phyloP scores from a whole-genome alignment of 1,284 basidiomycete species.

The Melampsora larici-populina region DNA sequence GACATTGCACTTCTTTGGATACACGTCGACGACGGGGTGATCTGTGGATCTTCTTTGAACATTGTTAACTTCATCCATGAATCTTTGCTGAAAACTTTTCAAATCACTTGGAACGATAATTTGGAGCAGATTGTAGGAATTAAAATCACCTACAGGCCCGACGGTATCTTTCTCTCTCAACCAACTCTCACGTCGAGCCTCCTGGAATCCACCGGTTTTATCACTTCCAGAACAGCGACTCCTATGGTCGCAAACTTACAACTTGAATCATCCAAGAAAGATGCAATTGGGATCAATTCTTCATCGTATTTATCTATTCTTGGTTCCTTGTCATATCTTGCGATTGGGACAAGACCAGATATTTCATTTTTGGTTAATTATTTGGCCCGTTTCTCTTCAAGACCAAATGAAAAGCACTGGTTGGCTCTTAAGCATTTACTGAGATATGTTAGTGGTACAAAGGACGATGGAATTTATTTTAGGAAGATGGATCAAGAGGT shows the following conservation, averaged over 20 bases:
- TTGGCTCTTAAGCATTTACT: neutral
- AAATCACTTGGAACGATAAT: too few relatives aligned
- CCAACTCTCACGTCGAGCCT: neutral
- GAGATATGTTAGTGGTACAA: neutral
- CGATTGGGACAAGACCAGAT: neutral
- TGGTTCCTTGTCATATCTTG: neutral
- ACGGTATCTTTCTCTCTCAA: neutral
- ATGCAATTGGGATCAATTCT: neutral
- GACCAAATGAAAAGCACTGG: neutral
- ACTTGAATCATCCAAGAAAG: neutral
- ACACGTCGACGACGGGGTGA: constrained; percentile 15
- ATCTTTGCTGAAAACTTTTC: too few relatives aligned
- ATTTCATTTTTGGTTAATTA: neutral
- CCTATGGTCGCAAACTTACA: neutral
- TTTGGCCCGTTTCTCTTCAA: neutral
- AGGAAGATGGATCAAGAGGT: neutral
- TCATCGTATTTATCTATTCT: neutral
- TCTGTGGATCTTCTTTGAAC: neutral
- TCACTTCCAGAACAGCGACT: neutral
- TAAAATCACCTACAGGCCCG: neutral
- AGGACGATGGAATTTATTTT: neutral
- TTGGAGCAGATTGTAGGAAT: neutral
- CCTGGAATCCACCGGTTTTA: neutral
- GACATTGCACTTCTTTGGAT: neutral
- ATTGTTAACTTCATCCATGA: neutral